phyloP scores from a whole-genome alignment of 192 early-diverging fungal species.

The Coemansia sp. region DNA sequence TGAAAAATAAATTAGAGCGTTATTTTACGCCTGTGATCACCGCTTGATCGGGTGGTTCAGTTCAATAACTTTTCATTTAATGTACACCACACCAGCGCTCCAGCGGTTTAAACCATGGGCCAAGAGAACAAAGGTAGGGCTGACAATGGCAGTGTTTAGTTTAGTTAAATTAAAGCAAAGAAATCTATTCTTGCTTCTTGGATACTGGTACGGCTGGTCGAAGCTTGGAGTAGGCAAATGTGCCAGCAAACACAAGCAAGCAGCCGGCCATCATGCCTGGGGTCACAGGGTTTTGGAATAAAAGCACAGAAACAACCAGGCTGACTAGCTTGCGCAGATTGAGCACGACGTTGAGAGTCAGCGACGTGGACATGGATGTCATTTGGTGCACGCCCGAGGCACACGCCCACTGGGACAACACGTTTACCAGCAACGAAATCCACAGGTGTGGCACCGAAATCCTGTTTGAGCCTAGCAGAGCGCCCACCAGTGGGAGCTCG shows the following conservation, averaged over 20 bases:
- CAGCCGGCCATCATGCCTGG: slow-evolving; percentile 65
- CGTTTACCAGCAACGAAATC: slow-evolving; percentile 69
- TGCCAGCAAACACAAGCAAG: slow-evolving; percentile 78
- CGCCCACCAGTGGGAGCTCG: slow-evolving; percentile 1
- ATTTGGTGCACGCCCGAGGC: slow-evolving; percentile 83
- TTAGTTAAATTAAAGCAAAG: background rate
- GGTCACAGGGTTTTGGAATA: slow-evolving; percentile 78
- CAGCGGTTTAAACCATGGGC: too few relatives aligned
- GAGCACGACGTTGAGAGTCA: slow-evolving; percentile 85
- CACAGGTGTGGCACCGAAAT: slow-evolving; percentile 64
- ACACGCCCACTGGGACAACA: slow-evolving; percentile 85
- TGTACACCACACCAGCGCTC: too few relatives aligned
- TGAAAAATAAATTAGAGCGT: too few relatives aligned
- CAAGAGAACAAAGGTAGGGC: too few relatives aligned
- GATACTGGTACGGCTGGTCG: background rate
- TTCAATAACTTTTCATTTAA: too few relatives aligned
- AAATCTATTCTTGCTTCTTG: background rate
- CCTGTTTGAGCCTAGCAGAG: slow-evolving; percentile 8
- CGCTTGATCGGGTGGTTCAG: too few relatives aligned
- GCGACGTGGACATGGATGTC: slow-evolving; percentile 71
- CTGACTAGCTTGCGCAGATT: slow-evolving; percentile 85
- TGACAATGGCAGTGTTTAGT: too few relatives aligned
- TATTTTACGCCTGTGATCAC: too few relatives aligned
- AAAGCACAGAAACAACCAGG: slow-evolving; percentile 72
- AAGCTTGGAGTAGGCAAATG: slow-evolving; percentile 66